Evolutionary conservation across 768 basidiomycete genomes (phyloP), one percentile per base, ranked within the genome.

Genomic region (Psilocybe cyanescens): DNA sequence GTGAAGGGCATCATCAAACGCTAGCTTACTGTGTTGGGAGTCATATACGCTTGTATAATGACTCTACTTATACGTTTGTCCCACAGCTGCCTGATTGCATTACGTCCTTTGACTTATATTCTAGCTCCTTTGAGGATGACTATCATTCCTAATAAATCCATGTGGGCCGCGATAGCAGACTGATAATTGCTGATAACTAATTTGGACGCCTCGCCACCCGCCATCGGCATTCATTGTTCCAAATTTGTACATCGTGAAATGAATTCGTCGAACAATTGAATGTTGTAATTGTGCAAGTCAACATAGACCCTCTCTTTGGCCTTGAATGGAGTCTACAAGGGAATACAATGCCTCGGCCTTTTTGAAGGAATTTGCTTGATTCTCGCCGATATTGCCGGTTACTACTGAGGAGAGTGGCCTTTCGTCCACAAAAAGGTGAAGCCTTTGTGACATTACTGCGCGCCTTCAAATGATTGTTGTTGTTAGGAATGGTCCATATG

Each of bases 221-320:
- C 49, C 49, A 58, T 50, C 39, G 57, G 35, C 48, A 33, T 45
- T 48, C 49, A 56, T 61, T 61, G 60, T 61, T 53, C 55, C 49
- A 46, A 46, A 57, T 46, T 8, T 29, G 49, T 55, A 19, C 39
- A 29, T 48, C n/a, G 39, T 45, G 55, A 28, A 52, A 48, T 55
- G 46, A 56, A 57, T 56, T 39, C 58, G 45, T 56, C 55, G 46
- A 57, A 57, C 55, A 52, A 62, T 62, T 59, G 58, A 55, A 59
- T 52, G 24, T 46, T 61, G 58, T 62, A 55, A 37, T 55, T 37
- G 14, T 50, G 24, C 33, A 31, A 53, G 33, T 35, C 41, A 44
- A 44, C 41, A 44, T 39, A 39, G 14, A 39, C 49, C 45, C 17
- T 55, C 45, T 57, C 58, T 54, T 65, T 59, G 64, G 24, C 60